phyloP scores from a whole-genome alignment of 1,284 basidiomycete genomes.

The Inonotus obliquus region DNA sequence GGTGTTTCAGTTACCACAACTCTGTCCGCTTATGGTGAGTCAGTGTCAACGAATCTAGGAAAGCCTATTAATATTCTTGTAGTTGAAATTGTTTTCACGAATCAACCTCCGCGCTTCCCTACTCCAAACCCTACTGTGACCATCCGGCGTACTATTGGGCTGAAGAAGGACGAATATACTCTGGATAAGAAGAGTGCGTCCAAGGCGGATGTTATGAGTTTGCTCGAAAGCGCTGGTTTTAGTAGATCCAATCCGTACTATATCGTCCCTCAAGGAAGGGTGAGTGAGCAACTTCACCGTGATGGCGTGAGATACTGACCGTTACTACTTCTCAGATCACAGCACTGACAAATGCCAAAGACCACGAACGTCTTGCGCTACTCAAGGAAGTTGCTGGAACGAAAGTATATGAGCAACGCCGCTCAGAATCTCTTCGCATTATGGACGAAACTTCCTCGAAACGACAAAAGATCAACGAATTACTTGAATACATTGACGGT shows the following conservation, averaged over 20 bases:
- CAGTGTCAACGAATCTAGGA: not conserved
- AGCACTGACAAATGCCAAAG: slow-evolving; percentile 94
- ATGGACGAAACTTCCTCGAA: slow-evolving; percentile 97
- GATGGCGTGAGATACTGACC: not conserved
- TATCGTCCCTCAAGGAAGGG: slow-evolving; percentile 96
- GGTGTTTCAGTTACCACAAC: slow-evolving; percentile 87
- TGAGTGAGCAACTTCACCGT: slow-evolving; percentile 37
- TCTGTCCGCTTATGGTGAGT: slow-evolving; percentile 85
- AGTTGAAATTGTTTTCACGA: slow-evolving; percentile 89
- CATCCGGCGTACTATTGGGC: slow-evolving; percentile 88
- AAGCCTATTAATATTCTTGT: slow-evolving; percentile 20
- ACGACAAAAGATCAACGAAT: slow-evolving; percentile 85
- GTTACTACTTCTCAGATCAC: slow-evolving; percentile 64
- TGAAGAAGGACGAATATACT: slow-evolving; percentile 99
- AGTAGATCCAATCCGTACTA: slow-evolving; percentile 98
- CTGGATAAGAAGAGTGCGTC: slow-evolving; percentile 93
- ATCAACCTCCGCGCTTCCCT: slow-evolving; percentile 86
- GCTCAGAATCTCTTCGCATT: slow-evolving; percentile 88
- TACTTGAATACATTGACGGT: slow-evolving; percentile 88
- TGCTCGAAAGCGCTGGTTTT: slow-evolving; percentile 95
- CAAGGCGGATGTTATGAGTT: slow-evolving; percentile 96
- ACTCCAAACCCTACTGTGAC: slow-evolving; percentile 83
- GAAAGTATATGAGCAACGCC: slow-evolving; percentile 95
- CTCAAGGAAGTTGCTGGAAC: slow-evolving; percentile 99
- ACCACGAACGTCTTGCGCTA: slow-evolving; percentile 87